Evolutionary conservation across 2,329 filamentous ascomycete genomes (phyloP).

Genomic region (Hypoxylon sp.): DNA sequence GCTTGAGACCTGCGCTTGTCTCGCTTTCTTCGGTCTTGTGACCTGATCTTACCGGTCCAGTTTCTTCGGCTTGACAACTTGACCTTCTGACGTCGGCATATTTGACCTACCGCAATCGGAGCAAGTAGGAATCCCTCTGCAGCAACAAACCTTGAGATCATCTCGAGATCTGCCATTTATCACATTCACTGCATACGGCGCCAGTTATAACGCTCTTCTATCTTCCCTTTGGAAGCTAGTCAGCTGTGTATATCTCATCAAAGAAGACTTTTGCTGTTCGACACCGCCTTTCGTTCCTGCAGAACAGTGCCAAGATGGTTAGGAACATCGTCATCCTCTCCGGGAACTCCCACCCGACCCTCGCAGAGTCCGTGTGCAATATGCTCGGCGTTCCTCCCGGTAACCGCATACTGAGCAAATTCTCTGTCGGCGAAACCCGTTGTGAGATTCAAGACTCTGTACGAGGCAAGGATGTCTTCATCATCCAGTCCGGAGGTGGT

Average conservation of each 20-base stretch:
- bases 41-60: slow-evolving; percentile 13
- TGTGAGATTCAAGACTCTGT: slow-evolving; percentile 98
- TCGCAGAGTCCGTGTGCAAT: slow-evolving; percentile 88
- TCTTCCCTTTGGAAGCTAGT: slow-evolving; percentile 7
- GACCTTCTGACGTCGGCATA: slow-evolving; percentile 32
- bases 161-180: slow-evolving; percentile 8
- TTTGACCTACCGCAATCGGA: slow-evolving; percentile 41
- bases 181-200: slow-evolving; percentile 8
- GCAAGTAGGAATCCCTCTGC: slow-evolving; percentile 28
- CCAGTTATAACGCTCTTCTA: slow-evolving; percentile 10
- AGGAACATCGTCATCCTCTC: slow-evolving; percentile 95
- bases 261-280: slow-evolving; percentile 11
- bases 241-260: slow-evolving; percentile 4
- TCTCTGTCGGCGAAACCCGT: slow-evolving; percentile 93
- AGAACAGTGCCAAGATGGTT: slow-evolving; percentile 73
- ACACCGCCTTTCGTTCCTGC: slow-evolving; percentile 37
- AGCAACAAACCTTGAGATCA: slow-evolving; percentile 29
- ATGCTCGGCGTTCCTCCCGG: slow-evolving; percentile 89
- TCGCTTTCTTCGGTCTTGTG: slow-evolving; percentile 36
- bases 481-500: slow-evolving; percentile 93
- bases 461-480: slow-evolving; percentile 98
- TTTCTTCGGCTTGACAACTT: slow-evolving; percentile 24
- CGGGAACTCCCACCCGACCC: slow-evolving; percentile 90
- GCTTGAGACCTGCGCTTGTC: slow-evolving; percentile 29
- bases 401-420: slow-evolving; percentile 88